A percentile compares a stretch with the other conserved stretches of the same genome.
Evolutionary conservation across 1,284 basidiomycete genomes (phyloP).

Genomic region (Ustilago vetiveriae): DNA sequence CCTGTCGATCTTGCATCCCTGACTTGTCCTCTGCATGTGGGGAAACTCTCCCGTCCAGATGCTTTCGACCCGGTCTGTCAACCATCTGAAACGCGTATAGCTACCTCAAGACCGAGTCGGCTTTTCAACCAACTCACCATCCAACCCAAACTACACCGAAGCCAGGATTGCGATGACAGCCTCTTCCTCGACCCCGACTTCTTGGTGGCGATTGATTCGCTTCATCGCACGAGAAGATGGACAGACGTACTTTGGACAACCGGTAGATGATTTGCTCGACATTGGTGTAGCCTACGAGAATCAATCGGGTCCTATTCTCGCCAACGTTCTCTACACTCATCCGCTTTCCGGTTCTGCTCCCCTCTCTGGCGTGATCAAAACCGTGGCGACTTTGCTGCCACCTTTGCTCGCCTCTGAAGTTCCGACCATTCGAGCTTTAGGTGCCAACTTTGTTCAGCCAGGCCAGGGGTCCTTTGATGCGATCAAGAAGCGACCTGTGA

Average conservation of each 20-base stretch:
- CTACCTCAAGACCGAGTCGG: no score
- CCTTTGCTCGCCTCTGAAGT: conserved; percentile 29
- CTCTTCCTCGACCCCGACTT: conserved; percentile 2
- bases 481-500: conserved; percentile 20
- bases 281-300: conserved; percentile 43
- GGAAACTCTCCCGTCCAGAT: no score
- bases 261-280: conserved; percentile 37
- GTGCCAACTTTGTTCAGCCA: conserved; percentile 48
- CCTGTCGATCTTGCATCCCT: no score
- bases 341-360: conserved; percentile 12
- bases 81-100: no score
- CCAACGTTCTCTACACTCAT: conserved; percentile 30
- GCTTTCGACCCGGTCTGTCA: no score
- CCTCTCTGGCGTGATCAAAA: conserved; percentile 32
- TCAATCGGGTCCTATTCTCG: conserved; percentile 7
- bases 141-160: no score
- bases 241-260: conserved; percentile 48
- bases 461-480: conserved; percentile 33
- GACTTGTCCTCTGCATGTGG: no score
- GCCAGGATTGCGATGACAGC: no score
- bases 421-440: conserved; percentile 32
- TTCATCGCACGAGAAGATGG: conserved; percentile 56
- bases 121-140: no score
- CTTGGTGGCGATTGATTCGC: conserved; percentile 54
- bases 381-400: conserved; percentile 41